Evolutionary conservation across 1,284 basidiomycete genomes (phyloP), one percentile per base, ranked within the genome.

Genomic region (Melampsora americana): DNA sequence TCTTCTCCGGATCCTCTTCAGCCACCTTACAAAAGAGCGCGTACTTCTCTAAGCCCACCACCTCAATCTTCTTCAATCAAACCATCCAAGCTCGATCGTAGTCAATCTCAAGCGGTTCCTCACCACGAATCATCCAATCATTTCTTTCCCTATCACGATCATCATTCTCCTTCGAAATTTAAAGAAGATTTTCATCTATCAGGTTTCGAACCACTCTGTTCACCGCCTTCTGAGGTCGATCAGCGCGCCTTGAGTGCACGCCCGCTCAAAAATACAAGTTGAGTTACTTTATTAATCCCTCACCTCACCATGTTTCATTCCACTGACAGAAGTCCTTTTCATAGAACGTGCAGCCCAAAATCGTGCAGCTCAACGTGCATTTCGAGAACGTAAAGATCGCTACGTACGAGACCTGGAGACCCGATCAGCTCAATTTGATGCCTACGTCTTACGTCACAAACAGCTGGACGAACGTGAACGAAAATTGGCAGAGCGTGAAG

Each of bases 281-380:
- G 5, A 50, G 59, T 62, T 18, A 23, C 39, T 53, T 44, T 48
- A n/a, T 28, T 67, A n/a, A 23, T 67, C 28, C 5, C n/a, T 67
- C 30, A n/a, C n/a, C n/a, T n/a, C n/a, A n/a, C n/a, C n/a, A n/a
- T n/a, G n/a, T n/a, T n/a, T n/a, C n/a, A 62, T 18, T 62, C 23
- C 30, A 18, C 26, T 30, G 5, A 23, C 16, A 20, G 16, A 62
- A 23, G 32, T 65, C 32, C 46, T 2, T 53, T 53, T 26, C 42
- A 66, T 44, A 73, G 71, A 73, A 66, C 62, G 71, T 14, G 71
- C 71, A 14, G 71, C 71, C 44, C 71, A 73, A 66, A 73, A 73
- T 66, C 64, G 71, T 66, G 71, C 71, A 11, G 71, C 71, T 12
- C 71, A 73, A 73, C 62, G 71, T n/a, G 71, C 71, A 14, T 73